Conservation (phyloP, 2,329 filamentous ascomycete species). For the Dendryphion nanum region DNA sequence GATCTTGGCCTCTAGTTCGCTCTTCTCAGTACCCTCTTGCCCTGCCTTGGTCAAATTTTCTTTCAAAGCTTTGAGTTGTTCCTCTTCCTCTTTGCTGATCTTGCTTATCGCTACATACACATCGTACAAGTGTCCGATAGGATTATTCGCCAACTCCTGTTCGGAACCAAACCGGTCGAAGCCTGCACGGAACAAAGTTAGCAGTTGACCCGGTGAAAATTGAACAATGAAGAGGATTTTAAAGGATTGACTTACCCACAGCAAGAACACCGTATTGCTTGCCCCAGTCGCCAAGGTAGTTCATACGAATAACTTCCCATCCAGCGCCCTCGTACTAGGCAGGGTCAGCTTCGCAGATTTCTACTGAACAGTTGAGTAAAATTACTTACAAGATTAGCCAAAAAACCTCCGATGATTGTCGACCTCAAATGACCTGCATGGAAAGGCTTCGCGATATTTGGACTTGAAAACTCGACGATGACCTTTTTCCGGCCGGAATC, state of each 20-base stretch:
- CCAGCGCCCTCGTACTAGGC: conserved; percentile 66
- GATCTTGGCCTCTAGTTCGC: conserved; percentile 41
- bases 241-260: too few species aligned
- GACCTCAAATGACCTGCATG: conserved; percentile 68
- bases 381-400: too few species aligned
- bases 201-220: too few species aligned
- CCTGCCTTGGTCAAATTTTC: conserved; percentile 37
- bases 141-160: conserved; percentile 67
- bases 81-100: conserved; percentile 63
- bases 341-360: too few species aligned
- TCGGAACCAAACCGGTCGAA: conserved; percentile 75
- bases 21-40: conserved; percentile 43
- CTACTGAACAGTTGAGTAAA: too few species aligned
- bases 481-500: conserved; percentile 63
- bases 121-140: conserved; percentile 79
- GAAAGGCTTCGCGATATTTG: conserved; percentile 68
- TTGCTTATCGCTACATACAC: conserved; percentile 76
- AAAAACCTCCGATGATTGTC: conserved; percentile 73
- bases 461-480: conserved; percentile 80
- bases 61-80: conserved; percentile 59
- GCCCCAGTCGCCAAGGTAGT: conserved; percentile 79
- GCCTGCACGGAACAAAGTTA: too few species aligned
- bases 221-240: too few species aligned
- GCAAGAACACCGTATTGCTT: conserved; percentile 72
- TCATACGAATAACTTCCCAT: conserved; percentile 70